Evolutionary conservation across 2,329 filamentous ascomycete genomes (phyloP).

Genomic region (Sarocladium brachiariae): DNA sequence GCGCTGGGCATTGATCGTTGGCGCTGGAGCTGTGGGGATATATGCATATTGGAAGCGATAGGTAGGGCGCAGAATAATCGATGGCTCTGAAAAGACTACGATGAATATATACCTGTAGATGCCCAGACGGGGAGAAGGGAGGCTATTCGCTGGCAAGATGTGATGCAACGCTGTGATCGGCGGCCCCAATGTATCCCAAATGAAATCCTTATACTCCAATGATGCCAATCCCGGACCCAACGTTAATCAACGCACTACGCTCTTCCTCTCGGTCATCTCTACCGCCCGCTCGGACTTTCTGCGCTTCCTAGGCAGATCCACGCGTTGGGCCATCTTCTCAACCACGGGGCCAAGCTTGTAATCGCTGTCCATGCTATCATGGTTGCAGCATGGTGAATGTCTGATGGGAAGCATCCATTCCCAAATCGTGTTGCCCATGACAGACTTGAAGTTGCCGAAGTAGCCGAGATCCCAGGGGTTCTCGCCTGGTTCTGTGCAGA

Average conservation of each 20-base stretch:
- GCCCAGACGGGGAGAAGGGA: background rate
- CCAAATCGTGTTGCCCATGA: constrained; percentile 65
- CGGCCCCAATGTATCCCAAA: background rate
- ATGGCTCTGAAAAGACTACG: no score
- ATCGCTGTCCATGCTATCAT: constrained; percentile 58
- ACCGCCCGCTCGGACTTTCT: background rate
- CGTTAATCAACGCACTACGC: background rate
- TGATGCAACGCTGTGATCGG: constrained; percentile 4
- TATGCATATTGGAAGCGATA: background rate
- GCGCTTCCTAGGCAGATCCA: constrained; percentile 9
- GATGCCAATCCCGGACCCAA: background rate
- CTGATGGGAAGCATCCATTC: constrained; percentile 80
- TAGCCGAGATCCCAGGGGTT: constrained; percentile 80
- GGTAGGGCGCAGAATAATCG: no score
- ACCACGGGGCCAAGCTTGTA: constrained; percentile 62
- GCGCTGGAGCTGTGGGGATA: background rate
- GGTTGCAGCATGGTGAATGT: constrained; percentile 65
- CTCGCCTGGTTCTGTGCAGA: constrained; percentile 64
- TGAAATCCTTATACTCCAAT: background rate
- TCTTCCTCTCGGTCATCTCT: background rate
- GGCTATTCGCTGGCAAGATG: background rate
- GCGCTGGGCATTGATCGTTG: background rate
- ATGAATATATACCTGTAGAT: no score
- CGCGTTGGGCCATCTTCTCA: constrained; percentile 41
- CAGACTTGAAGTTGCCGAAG: constrained; percentile 63